Evolutionary conservation across 345 rosid genomes (phyloP), one percentile per base, ranked within the genome.

Genomic region (Lepidium sativum): DNA sequence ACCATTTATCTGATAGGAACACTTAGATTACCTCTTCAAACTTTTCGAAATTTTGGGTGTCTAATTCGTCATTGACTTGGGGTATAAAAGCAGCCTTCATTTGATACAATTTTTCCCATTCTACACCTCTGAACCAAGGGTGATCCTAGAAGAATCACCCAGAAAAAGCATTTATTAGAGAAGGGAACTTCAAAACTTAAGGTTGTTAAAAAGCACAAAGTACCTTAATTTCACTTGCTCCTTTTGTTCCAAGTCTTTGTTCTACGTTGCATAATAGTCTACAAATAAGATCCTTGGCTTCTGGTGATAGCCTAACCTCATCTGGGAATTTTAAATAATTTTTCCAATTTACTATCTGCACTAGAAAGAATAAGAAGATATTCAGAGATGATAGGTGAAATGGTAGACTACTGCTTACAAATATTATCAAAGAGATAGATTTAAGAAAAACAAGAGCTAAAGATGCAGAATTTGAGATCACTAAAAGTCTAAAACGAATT

Each of bases 271-370:
- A 94, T 58, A 90, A 81, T 48, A 92, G 96, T 72, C 79, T 87
- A 78, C 86, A 83, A 25, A 87, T 86, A 54, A 94, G 83, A 68
- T 94, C 97, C 80, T 86, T 90, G 16, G 97, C 97, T 59, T 86
- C 96, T 10, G 82, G 78, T 67, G 99, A 86, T 68, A 94, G 73
- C 75, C 79, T 94, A 69, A 89, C 99, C 79, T 94, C 99, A 77
- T 94, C 99, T 0, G 97, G 99, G 67, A 94, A 94, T 70, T 94
- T 94, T 58, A 94, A 80, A 73, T 88, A 95, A 42, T 90, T 88
- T 80, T 87, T 86, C 99, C 99, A 94, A 53, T 94, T 90, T 55
- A 94, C 99, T 52, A 94, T 94, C 97, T 94, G 83, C 72, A 76
- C 11, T 54, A 58, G 20, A 43, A n/a, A 49, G 18, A 56, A 71